phyloP scores from a whole-genome alignment of 768 basidiomycete genomes.

The Rhodotorula babjevae region DNA sequence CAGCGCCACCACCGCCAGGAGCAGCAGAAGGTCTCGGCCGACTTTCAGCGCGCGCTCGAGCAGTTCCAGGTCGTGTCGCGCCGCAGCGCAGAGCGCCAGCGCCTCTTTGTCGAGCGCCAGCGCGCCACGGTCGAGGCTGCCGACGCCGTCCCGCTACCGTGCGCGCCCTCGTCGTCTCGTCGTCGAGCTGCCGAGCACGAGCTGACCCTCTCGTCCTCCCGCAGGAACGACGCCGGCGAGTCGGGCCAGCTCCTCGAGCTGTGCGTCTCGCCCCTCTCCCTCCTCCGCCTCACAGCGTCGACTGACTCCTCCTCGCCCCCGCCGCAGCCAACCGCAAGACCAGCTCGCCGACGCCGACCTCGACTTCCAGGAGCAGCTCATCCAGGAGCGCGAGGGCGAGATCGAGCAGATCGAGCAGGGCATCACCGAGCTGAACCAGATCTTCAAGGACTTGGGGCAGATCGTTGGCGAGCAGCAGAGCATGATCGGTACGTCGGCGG shows the following conservation, averaged over 20 bases:
- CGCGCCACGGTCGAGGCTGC: conserved; percentile 67
- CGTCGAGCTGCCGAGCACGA: not conserved
- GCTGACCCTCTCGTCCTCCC: not conserved
- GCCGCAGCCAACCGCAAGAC: conserved; percentile 30
- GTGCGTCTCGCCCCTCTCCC: not conserved
- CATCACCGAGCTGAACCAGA: conserved; percentile 91
- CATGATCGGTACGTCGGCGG: conserved; percentile 70
- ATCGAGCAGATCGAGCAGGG: conserved; percentile 95
- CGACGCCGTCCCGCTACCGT: conserved; percentile 1
- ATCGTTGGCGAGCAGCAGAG: conserved; percentile 89
- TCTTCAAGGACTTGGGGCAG: conserved; percentile 92
- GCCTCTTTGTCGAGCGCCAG: conserved; percentile 80
- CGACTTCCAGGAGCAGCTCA: conserved; percentile 90
- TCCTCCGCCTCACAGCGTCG: not conserved
- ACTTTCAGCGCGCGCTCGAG: conserved; percentile 80
- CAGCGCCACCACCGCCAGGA: conserved; percentile 65
- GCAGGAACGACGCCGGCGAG: not conserved
- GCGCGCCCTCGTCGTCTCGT: not conserved
- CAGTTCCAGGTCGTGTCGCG: conserved; percentile 90
- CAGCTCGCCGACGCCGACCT: conserved; percentile 56
- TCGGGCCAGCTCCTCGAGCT: conserved; percentile 38
- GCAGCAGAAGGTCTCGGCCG: conserved; percentile 83
- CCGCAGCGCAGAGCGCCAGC: conserved; percentile 79
- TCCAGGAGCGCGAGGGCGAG: conserved; percentile 87
- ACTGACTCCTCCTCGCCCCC: conserved; percentile 40